Evolutionary conservation across 768 basidiomycete species (phyloP), one percentile per base, ranked within the genome.

Genomic region (Hericium coralloides): DNA sequence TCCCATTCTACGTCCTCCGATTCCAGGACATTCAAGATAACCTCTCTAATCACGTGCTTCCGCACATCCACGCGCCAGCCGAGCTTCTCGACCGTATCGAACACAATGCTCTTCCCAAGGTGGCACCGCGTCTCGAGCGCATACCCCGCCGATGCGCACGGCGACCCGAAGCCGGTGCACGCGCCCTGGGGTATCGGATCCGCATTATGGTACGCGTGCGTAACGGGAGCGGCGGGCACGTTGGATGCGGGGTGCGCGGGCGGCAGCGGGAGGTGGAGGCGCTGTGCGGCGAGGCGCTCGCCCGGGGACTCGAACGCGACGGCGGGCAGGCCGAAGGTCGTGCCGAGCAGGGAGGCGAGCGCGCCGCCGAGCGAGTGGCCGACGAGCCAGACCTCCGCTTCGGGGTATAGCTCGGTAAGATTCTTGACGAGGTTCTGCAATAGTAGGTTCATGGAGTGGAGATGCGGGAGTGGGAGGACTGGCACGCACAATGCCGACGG

Each of bases 401-500:
- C 67, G 0, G 85, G 86, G 62, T 82, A 88, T 68, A 80, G 69
- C 55, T 70, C 69, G 12, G 71, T 78, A 60, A 84, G 68, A 70
- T 82, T 83, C 66, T 74, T 79, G 69, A 81, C 74, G n/a, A 85
- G 70, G 59, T 77, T 76, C 80, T 78, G 66, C 8, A 20, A 51
- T 12, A 25, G 8, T 17, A 10, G 31, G 31, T 31, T 37, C 52
- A 25, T 53, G 14, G 53, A 50, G 14, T 22, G n/a, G 12, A 2
- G 4, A 25, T 15, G 10, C 10, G 12, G 51, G 14, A 15, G 3
- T 9, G 20, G 38, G 12, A 20, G 22, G 37, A 26, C 2, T 57
- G 31, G 9, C 47, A 76, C 87, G 72, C 60, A 92, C 89, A 49
- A 92, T 83, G 25, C 93, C 95, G 38, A 87, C 75, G 2, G 87